These are phyloP conservation scores for Spinacia oleracea DNA, from an alignment of 179 eudicot genomes.

Conservation along the genomic window DNA sequence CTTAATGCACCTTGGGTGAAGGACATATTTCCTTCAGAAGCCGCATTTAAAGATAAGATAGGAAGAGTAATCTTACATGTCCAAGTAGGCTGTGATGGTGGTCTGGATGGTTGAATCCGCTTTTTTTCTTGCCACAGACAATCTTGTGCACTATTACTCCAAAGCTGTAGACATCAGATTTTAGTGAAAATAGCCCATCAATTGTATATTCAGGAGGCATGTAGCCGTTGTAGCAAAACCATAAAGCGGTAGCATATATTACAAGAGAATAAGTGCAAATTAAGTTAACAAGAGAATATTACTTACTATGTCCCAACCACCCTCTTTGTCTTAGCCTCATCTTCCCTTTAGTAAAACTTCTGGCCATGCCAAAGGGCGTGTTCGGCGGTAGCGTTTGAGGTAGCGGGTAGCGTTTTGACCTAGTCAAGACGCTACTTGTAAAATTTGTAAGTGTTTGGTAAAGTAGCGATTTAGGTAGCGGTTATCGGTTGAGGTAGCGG, in stretches of 20 bases:
- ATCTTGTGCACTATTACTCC: slow-evolving; percentile 17
- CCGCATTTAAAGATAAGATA: too few species aligned
- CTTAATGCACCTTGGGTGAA: too few species aligned
- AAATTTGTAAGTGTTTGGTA: too few species aligned
- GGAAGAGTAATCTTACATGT: slow-evolving; percentile 8
- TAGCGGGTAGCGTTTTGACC: too few species aligned
- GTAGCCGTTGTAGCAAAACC: slow-evolving; percentile 13
- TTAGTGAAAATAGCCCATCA: slow-evolving; percentile 20
- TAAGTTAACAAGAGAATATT: not conserved
- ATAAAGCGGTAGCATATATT: not conserved
- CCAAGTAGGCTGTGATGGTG: slow-evolving; percentile 11
- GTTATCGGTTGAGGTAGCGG: too few species aligned
- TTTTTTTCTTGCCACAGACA: slow-evolving; percentile 14
- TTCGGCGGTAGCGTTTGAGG: too few species aligned
- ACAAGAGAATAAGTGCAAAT: not conserved
- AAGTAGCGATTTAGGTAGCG: too few species aligned
- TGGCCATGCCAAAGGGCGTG: too few species aligned
- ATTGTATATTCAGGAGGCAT: slow-evolving; percentile 18
- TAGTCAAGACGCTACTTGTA: too few species aligned
- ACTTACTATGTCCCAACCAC: slow-evolving; percentile 28
- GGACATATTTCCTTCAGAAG: too few species aligned
- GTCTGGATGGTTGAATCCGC: not conserved
- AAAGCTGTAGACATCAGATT: slow-evolving; percentile 24
- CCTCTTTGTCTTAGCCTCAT: too few species aligned
- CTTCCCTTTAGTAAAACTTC: too few species aligned